Evolutionary conservation across 352 stramenopile genomes (phyloP).

Genomic region (Phytopythium helicoides): DNA sequence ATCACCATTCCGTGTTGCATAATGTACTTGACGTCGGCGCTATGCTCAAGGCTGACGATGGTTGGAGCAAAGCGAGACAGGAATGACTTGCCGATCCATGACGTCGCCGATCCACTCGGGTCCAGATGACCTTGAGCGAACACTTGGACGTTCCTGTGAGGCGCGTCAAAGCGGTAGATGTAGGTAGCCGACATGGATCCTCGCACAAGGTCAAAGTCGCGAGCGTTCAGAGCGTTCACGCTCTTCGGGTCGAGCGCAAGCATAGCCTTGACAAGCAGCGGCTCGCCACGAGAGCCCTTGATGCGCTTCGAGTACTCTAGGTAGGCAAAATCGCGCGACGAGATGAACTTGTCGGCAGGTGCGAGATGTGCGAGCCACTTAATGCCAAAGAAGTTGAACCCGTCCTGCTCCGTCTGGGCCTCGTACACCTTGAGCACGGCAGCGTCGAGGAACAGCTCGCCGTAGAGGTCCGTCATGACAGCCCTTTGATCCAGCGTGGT

Average conservation of each 20-base stretch:
- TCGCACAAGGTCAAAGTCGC: conserved; percentile 45
- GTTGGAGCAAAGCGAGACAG: conserved; percentile 41
- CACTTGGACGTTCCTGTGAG: conserved; percentile 41
- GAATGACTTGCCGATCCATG: conserved; percentile 36
- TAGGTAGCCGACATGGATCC: conserved; percentile 39
- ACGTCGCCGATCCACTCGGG: conserved; percentile 27
- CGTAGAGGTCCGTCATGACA: conserved; percentile 43
- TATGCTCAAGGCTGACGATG: conserved; percentile 41
- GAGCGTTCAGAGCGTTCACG: conserved; percentile 34
- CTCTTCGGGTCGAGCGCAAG: conserved; percentile 27
- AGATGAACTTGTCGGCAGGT: conserved; percentile 46
- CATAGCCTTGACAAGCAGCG: conserved; percentile 43
- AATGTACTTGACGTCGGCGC: conserved; percentile 54
- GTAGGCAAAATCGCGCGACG: conserved; percentile 44
- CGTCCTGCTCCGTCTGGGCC: conserved; percentile 27
- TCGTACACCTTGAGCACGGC: conserved; percentile 39
- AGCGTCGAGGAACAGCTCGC: conserved; percentile 40
- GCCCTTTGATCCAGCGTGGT: conserved; percentile 43
- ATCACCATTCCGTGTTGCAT: conserved; percentile 40
- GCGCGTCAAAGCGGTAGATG: conserved; percentile 41
- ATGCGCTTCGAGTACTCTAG: conserved; percentile 41
- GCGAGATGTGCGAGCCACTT: conserved; percentile 48
- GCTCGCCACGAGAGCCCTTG: conserved; percentile 28
- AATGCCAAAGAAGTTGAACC: conserved; percentile 50
- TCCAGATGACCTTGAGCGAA: conserved; percentile 39